Percentiles rank a stretch among this genome's conserved stretches.
phyloP scores from a whole-genome alignment of 345 rosid species.

The Erodium maritimum region DNA sequence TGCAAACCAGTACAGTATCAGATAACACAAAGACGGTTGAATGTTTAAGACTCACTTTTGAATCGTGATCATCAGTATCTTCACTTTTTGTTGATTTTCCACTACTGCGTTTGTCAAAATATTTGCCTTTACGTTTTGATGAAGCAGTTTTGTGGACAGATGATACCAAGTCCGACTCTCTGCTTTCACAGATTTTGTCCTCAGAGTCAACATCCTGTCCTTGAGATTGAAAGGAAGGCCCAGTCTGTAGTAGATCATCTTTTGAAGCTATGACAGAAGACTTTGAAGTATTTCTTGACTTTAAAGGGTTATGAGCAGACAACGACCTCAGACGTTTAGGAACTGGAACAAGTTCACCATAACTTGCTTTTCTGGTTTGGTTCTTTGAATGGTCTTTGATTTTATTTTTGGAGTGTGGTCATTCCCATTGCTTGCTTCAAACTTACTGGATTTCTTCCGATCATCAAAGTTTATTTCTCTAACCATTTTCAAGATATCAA shows the following conservation, averaged over 20 bases:
- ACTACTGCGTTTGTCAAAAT: slow-evolving; percentile 25
- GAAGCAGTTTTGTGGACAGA: slow-evolving; percentile 20
- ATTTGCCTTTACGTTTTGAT: slow-evolving; percentile 31
- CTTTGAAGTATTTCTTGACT: slow-evolving; percentile 33
- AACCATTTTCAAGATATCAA: slow-evolving; percentile 87
- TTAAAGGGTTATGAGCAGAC: slow-evolving; percentile 42
- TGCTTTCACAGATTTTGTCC: slow-evolving; percentile 13
- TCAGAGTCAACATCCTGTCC: slow-evolving; percentile 16
- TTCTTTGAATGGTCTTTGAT: slow-evolving; percentile 27
- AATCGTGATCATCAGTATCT: slow-evolving; percentile 36
- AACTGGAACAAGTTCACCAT: slow-evolving; percentile 35
- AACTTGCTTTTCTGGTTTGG: slow-evolving; percentile 44
- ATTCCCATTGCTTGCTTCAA: slow-evolving; percentile 81
- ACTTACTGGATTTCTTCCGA: slow-evolving; percentile 35
- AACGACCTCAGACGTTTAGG: slow-evolving; percentile 76
- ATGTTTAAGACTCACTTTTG: slow-evolving; percentile 30
- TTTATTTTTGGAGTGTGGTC: slow-evolving; percentile 32
- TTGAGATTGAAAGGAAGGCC: slow-evolving; percentile 7
- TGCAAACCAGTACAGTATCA: neutral
- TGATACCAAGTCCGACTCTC: slow-evolving; percentile 27
- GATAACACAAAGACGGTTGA: slow-evolving; percentile 6
- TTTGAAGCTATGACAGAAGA: slow-evolving; percentile 21
- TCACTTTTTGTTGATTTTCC: slow-evolving; percentile 32
- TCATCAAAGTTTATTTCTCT: slow-evolving; percentile 81
- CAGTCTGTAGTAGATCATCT: slow-evolving; percentile 23